phyloP scores from a whole-genome alignment of 2,329 filamentous ascomycete species.

The Cyphellophora attinorum region DNA sequence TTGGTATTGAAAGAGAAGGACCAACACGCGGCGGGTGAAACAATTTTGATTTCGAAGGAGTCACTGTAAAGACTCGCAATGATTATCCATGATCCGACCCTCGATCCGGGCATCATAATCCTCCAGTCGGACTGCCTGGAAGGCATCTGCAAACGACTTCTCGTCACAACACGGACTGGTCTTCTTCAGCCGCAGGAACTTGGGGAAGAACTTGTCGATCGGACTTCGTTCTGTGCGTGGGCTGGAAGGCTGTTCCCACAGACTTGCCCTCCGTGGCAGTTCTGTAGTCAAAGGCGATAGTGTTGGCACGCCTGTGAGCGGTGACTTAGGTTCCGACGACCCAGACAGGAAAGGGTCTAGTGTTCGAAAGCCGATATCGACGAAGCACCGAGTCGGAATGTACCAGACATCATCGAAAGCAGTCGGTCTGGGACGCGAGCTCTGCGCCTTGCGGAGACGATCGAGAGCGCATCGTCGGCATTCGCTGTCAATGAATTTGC shows the following conservation, averaged over 20 bases:
- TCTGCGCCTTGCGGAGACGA: not conserved
- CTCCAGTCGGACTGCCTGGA: constrained; percentile 10
- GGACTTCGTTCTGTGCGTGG: not conserved
- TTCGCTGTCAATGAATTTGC: not conserved
- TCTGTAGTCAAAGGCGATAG: too few relatives aligned
- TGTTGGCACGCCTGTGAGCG: too few relatives aligned
- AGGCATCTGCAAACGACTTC: constrained; percentile 4
- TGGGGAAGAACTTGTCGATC: not conserved
- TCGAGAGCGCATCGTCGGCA: constrained; percentile 1
- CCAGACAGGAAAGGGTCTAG: constrained; percentile 12
- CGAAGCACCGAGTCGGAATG: constrained; percentile 15
- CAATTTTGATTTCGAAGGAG: not conserved
- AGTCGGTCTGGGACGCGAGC: not conserved
- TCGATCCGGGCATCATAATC: constrained; percentile 4
- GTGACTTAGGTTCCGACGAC: too few relatives aligned
- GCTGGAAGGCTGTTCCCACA: not conserved
- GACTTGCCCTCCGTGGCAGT: too few relatives aligned
- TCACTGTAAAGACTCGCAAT: constrained; percentile 9
- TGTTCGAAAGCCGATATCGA: constrained; percentile 14
- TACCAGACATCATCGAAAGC: constrained; percentile 11
- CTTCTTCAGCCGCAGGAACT: constrained; percentile 1
- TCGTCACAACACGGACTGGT: constrained; percentile 8
- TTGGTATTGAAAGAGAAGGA: constrained; percentile 18
- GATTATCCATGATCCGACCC: constrained; percentile 6
- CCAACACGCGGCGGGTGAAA: constrained; percentile 17